Conservation (phyloP, 768 basidiomycete genomes). For the Phlebiopsis gigantea region DNA sequence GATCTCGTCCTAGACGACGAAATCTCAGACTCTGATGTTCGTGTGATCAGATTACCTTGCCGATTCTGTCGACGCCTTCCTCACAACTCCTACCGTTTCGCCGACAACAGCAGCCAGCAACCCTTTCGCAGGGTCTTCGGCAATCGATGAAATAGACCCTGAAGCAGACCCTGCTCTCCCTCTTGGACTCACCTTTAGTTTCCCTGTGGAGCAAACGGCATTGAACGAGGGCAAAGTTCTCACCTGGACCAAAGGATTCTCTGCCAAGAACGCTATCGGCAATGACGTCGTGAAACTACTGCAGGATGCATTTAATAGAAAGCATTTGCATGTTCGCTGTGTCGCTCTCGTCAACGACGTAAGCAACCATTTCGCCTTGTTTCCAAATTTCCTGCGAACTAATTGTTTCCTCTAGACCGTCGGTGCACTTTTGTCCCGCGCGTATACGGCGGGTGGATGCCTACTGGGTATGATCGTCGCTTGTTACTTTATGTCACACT, state of each 20-base stretch:
- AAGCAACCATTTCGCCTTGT: conserved; percentile 31
- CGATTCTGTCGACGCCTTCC: conserved; percentile 91
- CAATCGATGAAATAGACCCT: conserved; percentile 25
- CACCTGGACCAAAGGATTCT: conserved; percentile 95
- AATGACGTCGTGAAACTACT: conserved; percentile 85
- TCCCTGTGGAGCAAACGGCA: conserved; percentile 96
- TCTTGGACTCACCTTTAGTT: conserved; percentile 94
- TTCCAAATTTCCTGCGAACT: background rate
- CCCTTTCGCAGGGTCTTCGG: conserved; percentile 18
- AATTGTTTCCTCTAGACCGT: conserved; percentile 61
- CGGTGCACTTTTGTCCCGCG: conserved; percentile 87
- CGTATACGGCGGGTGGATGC: conserved; percentile 91
- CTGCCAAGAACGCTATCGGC: conserved; percentile 86
- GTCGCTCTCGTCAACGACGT: conserved; percentile 94
- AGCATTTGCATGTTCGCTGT: conserved; percentile 88
- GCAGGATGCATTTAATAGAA: conserved; percentile 88
- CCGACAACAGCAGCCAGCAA: conserved; percentile 14
- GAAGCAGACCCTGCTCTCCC: conserved; percentile 37
- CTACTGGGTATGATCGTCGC: conserved; percentile 43
- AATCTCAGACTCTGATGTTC: conserved; percentile 2
- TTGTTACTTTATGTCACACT: background rate
- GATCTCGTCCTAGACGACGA: conserved; percentile 2
- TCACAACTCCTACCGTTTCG: conserved; percentile 49
- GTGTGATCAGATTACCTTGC: conserved; percentile 83
- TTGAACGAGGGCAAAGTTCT: conserved; percentile 85